phyloP scores from a whole-genome alignment of 805 yeast species.

The Maudiozyma pseudohumilis region DNA sequence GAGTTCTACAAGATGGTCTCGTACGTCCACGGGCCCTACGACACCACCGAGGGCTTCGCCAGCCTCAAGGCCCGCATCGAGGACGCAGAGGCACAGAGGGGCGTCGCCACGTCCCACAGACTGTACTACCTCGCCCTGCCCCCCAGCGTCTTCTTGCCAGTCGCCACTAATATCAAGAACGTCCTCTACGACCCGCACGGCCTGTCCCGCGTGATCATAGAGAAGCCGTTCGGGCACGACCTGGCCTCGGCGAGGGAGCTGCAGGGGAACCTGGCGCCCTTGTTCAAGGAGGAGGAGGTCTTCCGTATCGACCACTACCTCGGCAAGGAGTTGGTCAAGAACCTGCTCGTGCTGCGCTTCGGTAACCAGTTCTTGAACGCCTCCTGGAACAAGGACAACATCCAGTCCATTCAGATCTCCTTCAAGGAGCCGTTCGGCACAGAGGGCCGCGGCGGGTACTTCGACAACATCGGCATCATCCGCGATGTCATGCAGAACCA shows the following conservation, averaged over 20 bases:
- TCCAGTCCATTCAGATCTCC: constrained; percentile 74
- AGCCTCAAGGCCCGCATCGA: constrained; percentile 46
- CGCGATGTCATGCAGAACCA: constrained; percentile 99
- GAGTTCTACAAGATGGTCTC: constrained; percentile 56
- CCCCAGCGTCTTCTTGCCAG: constrained; percentile 79
- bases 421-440: constrained; percentile 99
- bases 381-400: constrained; percentile 78
- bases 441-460: constrained; percentile 98
- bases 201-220: constrained; percentile 73
- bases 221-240: constrained; percentile 96
- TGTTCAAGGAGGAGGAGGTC: constrained; percentile 83
- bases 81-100: constrained; percentile 43
- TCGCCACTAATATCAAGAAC: constrained; percentile 62
- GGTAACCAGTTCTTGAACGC: constrained; percentile 82
- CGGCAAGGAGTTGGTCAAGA: constrained; percentile 97
- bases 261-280: constrained; percentile 69
- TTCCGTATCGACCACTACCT: constrained; percentile 95
- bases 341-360: constrained; percentile 77
- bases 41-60: constrained; percentile 63
- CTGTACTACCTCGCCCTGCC: constrained; percentile 90
- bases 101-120: constrained; percentile 53
- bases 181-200: constrained; percentile 61
- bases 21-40: constrained; percentile 76
- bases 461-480: constrained; percentile 88
- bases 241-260: constrained; percentile 66